Evolutionary conservation across 2,329 filamentous ascomycete species (phyloP).

Genomic region (Sporothrix pallida): DNA sequence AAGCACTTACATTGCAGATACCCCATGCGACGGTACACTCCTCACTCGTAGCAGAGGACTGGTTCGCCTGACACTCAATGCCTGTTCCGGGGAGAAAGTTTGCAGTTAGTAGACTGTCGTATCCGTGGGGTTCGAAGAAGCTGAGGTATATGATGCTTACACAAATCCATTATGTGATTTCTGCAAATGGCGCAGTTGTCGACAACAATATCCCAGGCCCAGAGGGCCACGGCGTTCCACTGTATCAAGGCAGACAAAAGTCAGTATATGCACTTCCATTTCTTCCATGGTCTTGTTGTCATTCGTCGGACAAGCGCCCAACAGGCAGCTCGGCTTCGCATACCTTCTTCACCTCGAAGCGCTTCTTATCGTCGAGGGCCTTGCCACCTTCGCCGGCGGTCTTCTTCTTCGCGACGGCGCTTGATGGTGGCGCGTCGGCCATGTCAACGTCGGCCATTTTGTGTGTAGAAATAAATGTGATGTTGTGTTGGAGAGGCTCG

Average conservation of each 20-base stretch:
- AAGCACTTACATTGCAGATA: constrained; percentile 89
- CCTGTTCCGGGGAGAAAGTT: constrained; percentile 54
- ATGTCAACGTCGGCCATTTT: constrained; percentile 95
- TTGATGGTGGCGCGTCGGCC: constrained; percentile 75
- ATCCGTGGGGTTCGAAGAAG: not conserved
- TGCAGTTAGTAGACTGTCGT: constrained; percentile 11
- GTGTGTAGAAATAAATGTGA: not conserved
- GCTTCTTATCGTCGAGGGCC: constrained; percentile 75
- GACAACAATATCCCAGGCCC: constrained; percentile 99
- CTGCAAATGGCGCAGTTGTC: constrained; percentile 99
- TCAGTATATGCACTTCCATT: not conserved
- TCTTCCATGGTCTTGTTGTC: not conserved
- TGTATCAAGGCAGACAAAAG: constrained; percentile 47
- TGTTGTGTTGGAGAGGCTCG: not conserved
- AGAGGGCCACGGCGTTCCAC: constrained; percentile 98
- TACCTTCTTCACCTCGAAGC: constrained; percentile 99
- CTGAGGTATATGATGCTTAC: constrained; percentile 55
- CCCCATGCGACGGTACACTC: constrained; percentile 99
- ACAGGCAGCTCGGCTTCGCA: not conserved
- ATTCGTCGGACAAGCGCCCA: not conserved
- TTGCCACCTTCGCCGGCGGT: constrained; percentile 53
- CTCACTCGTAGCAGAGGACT: constrained; percentile 94
- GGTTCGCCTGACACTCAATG: constrained; percentile 98
- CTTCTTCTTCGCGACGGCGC: constrained; percentile 61
- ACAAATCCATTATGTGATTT: constrained; percentile 99